A percentile compares a stretch with the other conserved stretches of the same genome.
Conservation (phyloP, 129 eudicot genomes). For the Artemisia annua region DNA sequence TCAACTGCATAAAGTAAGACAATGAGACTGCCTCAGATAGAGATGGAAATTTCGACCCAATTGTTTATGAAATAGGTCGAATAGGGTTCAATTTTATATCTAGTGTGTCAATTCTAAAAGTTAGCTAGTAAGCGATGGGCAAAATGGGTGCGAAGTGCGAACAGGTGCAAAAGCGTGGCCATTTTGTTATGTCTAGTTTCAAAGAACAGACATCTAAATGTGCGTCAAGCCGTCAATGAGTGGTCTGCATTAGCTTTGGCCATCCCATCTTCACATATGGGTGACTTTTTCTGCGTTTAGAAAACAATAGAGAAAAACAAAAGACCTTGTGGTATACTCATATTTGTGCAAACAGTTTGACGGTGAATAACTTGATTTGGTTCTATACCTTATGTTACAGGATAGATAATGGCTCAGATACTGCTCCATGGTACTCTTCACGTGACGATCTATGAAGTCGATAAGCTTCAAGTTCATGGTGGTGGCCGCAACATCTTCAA, state of each 20-base stretch:
- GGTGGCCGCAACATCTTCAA: no score
- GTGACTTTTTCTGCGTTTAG: no score
- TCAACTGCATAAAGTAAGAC: constrained; percentile 43
- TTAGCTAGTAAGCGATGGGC: neutral
- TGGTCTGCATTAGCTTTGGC: neutral
- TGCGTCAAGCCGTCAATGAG: neutral
- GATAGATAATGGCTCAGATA: no score
- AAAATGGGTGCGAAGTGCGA: neutral
- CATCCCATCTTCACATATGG: no score
- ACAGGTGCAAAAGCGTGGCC: neutral
- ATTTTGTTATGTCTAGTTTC: no score
- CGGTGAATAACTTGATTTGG: no score
- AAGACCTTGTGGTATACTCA: constrained; percentile 94
- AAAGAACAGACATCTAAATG: neutral
- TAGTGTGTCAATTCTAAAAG: neutral
- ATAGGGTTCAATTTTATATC: neutral
- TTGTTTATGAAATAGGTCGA: neutral
- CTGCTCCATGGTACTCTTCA: no score
- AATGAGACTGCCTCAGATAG: neutral
- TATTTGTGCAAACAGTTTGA: no score
- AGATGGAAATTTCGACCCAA: neutral
- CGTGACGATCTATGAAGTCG: no score
- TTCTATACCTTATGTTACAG: no score
- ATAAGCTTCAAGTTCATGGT: no score
- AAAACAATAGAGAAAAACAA: no score